Conservation (phyloP, 2,329 filamentous ascomycete species). For the Periglandula ipomoeae region DNA sequence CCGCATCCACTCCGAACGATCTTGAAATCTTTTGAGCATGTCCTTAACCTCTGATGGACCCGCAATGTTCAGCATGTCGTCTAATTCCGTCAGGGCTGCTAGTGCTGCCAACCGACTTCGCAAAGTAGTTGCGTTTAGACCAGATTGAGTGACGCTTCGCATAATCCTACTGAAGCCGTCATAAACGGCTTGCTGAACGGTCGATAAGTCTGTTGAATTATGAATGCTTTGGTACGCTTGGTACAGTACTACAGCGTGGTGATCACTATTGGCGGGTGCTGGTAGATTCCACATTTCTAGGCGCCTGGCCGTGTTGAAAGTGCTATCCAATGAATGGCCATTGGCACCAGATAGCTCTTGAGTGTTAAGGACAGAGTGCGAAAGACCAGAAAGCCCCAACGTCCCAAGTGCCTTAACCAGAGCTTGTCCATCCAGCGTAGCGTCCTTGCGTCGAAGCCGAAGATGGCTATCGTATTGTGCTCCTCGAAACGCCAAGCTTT, state of each 20-base stretch:
- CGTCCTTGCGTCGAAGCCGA: slow-evolving; percentile 46
- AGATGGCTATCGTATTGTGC: slow-evolving; percentile 86
- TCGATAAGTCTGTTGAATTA: slow-evolving; percentile 47
- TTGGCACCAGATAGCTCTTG: slow-evolving; percentile 52
- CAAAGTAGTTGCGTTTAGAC: slow-evolving; percentile 40
- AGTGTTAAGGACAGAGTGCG: slow-evolving; percentile 65
- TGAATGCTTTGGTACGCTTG: slow-evolving; percentile 73
- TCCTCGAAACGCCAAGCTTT: slow-evolving; percentile 82
- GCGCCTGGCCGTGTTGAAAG: slow-evolving; percentile 70
- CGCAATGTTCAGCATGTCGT: slow-evolving; percentile 60
- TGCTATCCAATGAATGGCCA: slow-evolving; percentile 55
- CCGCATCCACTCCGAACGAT: slow-evolving; percentile 69
- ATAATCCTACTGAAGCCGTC: slow-evolving; percentile 54
- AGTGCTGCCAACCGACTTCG: slow-evolving; percentile 51
- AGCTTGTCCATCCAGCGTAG: slow-evolving; percentile 53
- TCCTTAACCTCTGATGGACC: slow-evolving; percentile 51
- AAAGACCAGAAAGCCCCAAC: slow-evolving; percentile 78
- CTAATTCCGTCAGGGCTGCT: slow-evolving; percentile 70
- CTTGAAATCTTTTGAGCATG: slow-evolving; percentile 54
- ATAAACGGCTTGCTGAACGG: slow-evolving; percentile 51
- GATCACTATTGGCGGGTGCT: slow-evolving; percentile 52
- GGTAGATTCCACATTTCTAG: slow-evolving; percentile 90
- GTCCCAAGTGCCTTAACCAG: slow-evolving; percentile 69
- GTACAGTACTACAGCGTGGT: slow-evolving; percentile 63
- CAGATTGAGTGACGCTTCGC: slow-evolving; percentile 40